Base-by-base conservation (phyloP, 2,329 filamentous ascomycete genomes). In the Phialocephala subalpina region DNA sequence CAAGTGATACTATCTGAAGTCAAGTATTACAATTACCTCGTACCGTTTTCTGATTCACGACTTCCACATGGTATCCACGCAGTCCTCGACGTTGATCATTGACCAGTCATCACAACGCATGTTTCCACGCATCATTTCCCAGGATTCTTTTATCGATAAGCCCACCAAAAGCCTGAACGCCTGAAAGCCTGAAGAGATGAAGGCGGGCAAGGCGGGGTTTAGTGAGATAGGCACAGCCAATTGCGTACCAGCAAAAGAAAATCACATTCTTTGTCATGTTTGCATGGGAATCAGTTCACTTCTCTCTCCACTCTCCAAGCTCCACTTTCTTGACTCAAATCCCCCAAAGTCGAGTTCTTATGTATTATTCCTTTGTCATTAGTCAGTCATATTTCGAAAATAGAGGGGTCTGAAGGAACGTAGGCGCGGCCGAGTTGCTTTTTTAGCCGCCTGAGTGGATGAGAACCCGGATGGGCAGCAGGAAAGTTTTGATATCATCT, bases 401-500 rank as follows among this genome's bases (percentile, higher is more conserved):
- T 3, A 33, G 49, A 33, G 27, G 49, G 49, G 25, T 27, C 12
- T 53, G 22, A 22, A 53, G 22, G 22, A 14, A 12, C 25, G 49
- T 3, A 53, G 25, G 14, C 11, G 49, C 49, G 27, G 22, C 16
- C 49, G 49, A 53, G n/a, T 7, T 22, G 14, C 22, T 27, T 25
- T 16, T 25, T 49, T 49, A 20, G 20, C 22, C 20, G 14, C 6
- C 16, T 53, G 29, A 2, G 49, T 36, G 29, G 20, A 38, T 66
- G 62, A 62, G 59, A 49, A 67, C 65, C 65, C 55, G 61, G 65
- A 67, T 67, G 65, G 67, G 4, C 57, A 62, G 12, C 56, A 16
- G 6, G 40, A 29, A 49, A 29, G 22, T 20, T 53, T 42, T 62
- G 62, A 67, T 67, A 61, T 67, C 40, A 65, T 40, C 33, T 60